Conservation (phyloP, 2,329 filamentous ascomycete species). For the Thermoascus crustaceus region DNA sequence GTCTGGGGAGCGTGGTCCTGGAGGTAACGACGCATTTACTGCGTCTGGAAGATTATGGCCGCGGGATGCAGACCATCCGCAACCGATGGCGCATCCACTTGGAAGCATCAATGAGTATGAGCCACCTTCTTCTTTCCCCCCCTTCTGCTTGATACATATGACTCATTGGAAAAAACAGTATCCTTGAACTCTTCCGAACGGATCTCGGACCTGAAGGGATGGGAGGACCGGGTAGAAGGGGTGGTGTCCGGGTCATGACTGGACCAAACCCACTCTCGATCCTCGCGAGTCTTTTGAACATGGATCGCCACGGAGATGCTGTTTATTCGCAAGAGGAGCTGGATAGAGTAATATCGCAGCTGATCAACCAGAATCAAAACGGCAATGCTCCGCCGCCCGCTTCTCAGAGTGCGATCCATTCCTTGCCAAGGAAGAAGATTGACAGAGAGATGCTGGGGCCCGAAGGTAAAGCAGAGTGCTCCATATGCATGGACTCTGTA, state of each 20-base stretch:
- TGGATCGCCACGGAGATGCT: conserved; percentile 59
- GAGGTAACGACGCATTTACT: conserved; percentile 8
- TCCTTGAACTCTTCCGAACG: conserved; percentile 21
- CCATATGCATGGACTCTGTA: conserved; percentile 88
- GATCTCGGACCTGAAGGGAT: conserved; percentile 10
- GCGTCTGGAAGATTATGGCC: conserved; percentile 35
- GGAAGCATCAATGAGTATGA: conserved; percentile 41
- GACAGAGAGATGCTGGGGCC: conserved; percentile 60
- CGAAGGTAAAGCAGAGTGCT: conserved; percentile 70
- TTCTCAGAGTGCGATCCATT: conserved; percentile 62
- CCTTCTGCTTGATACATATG: background rate
- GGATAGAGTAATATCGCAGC: conserved; percentile 74
- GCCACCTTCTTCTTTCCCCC: conserved; percentile 1
- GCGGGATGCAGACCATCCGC: conserved; percentile 44
- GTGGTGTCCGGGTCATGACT: conserved; percentile 16
- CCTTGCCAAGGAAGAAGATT: conserved; percentile 62
- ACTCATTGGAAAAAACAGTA: conserved; percentile 9
- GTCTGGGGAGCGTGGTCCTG: conserved; percentile 7
- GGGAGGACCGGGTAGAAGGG: conserved; percentile 6
- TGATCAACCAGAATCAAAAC: conserved; percentile 72
- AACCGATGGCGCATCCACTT: conserved; percentile 39
- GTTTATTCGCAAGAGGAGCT: conserved; percentile 87
- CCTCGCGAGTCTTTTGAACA: conserved; percentile 32
- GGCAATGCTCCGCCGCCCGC: conserved; percentile 78
- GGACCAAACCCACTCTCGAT: conserved; percentile 38